phyloP scores from a whole-genome alignment of 2,329 filamentous ascomycete genomes.

The Coniochaeta prunicola region DNA sequence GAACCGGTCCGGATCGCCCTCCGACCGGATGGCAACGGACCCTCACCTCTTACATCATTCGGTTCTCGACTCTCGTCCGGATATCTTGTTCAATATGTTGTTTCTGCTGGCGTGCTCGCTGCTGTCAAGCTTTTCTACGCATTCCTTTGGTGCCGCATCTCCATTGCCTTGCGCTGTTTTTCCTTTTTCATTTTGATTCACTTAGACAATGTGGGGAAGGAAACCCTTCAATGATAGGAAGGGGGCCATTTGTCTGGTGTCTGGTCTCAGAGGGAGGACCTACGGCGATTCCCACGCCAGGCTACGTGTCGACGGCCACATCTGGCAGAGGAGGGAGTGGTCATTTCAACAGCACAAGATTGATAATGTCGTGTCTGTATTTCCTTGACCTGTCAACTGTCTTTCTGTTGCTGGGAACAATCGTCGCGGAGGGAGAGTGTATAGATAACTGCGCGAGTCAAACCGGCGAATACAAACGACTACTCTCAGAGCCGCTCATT shows the following conservation, averaged over 20 bases:
- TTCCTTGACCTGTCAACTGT: neutral
- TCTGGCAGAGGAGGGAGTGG: slow-evolving; percentile 5
- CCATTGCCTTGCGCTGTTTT: slow-evolving; percentile 7
- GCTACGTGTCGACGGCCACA: neutral
- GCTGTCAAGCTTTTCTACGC: slow-evolving; percentile 9
- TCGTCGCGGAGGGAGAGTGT: neutral
- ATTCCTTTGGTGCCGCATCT: slow-evolving; percentile 9
- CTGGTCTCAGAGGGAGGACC: slow-evolving; percentile 1
- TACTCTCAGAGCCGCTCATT: neutral
- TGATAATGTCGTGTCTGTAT: slow-evolving; percentile 6
- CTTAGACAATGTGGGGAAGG: neutral
- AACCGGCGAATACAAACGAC: neutral
- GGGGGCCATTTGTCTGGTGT: neutral
- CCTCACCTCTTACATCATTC: slow-evolving; percentile 14
- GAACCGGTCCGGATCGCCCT: neutral
- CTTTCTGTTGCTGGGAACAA: neutral
- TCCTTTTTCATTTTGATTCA: slow-evolving; percentile 11
- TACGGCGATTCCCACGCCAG: slow-evolving; percentile 5
- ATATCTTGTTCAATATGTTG: slow-evolving; percentile 37
- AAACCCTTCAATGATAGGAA: neutral
- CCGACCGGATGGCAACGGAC: slow-evolving; percentile 6
- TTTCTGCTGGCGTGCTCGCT: neutral
- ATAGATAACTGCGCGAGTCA: neutral
- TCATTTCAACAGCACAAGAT: slow-evolving; percentile 6
- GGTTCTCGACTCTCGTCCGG: slow-evolving; percentile 11